Percentiles rank a stretch among this genome's conserved stretches.
These are phyloP conservation scores for Aegilops umbellulata DNA, from an alignment of 176 grass and related monocot genomes.

Conservation along the genomic window DNA sequence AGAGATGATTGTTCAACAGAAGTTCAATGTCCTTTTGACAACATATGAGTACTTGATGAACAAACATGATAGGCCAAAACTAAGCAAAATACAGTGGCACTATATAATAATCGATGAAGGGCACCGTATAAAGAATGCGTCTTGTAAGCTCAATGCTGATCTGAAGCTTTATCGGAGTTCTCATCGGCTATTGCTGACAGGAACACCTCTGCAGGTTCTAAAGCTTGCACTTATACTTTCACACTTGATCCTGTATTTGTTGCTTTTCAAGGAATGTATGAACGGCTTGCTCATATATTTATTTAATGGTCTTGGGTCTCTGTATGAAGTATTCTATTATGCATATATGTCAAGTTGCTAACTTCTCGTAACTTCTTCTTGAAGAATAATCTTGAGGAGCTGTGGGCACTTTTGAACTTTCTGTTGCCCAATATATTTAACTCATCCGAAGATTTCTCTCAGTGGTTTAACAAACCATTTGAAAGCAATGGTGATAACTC, in stretches of 20 bases:
- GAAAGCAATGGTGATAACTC: conserved; percentile 82
- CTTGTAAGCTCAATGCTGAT: conserved; percentile 98
- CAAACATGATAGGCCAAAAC: conserved; percentile 97
- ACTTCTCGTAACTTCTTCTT: conserved; percentile 36
- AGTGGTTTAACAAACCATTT: conserved; percentile 99
- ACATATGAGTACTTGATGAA: conserved; percentile 99
- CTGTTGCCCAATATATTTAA: conserved; percentile 97
- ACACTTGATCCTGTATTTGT: background rate
- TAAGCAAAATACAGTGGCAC: conserved; percentile 98
- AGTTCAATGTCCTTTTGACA: conserved; percentile 98
- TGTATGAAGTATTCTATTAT: conserved; percentile 14
- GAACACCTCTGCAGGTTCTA: conserved; percentile 93
- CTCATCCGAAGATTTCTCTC: conserved; percentile 97
- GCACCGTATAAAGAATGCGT: conserved; percentile 98
- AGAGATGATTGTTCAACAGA: conserved; percentile 98
- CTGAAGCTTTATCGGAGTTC: conserved; percentile 93
- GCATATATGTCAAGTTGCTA: conserved; percentile 32
- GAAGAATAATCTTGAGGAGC: conserved; percentile 99
- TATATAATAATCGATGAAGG: conserved; percentile 99
- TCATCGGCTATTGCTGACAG: conserved; percentile 91
- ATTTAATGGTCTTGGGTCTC: conserved; percentile 9
- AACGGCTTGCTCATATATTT: conserved; percentile 16
- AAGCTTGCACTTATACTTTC: conserved; percentile 27
- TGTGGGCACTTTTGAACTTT: conserved; percentile 99
- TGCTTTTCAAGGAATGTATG: conserved; percentile 29